Evolutionary conservation across 495 filamentous ascomycete species (phyloP).

Genomic region (Neurospora sp.): DNA sequence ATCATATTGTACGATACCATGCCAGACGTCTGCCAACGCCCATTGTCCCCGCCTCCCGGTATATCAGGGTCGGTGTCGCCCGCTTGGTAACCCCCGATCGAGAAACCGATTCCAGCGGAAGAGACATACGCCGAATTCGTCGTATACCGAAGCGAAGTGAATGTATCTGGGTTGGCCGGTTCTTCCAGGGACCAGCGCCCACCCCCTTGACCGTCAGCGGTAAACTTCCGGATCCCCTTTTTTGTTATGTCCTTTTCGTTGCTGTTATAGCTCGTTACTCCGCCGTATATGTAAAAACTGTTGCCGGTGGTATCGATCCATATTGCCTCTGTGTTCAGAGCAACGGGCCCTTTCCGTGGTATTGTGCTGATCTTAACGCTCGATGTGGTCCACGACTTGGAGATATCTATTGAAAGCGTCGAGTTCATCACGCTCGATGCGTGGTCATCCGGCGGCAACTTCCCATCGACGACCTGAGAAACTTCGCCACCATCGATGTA

Average conservation of each 20-base stretch:
- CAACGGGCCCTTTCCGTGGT: constrained; percentile 1
- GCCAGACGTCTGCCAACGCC: not conserved
- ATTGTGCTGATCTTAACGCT: constrained; percentile 3
- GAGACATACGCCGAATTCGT: constrained; percentile 1
- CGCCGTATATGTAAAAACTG: constrained; percentile 28
- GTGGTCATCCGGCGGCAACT: too few species aligned
- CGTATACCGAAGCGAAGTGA: not conserved
- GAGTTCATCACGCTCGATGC: too few species aligned
- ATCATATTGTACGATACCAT: constrained; percentile 13
- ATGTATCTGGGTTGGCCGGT: not conserved
- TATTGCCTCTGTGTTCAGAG: not conserved
- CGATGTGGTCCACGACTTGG: too few species aligned
- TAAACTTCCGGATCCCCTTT: constrained; percentile 22
- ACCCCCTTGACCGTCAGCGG: constrained; percentile 22
- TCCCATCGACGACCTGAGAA: too few species aligned
- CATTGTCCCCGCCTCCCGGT: not conserved
- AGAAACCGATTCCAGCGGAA: constrained; percentile 1
- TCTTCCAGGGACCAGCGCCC: constrained; percentile 22
- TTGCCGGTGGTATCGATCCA: constrained; percentile 19
- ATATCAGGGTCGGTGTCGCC: constrained; percentile 1
- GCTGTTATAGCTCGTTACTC: constrained; percentile 5
- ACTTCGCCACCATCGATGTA: too few species aligned
- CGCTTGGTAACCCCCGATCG: constrained; percentile 7
- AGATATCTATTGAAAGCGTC: too few species aligned
- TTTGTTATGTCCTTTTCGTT: too few species aligned